Evolutionary conservation across 495 filamentous ascomycete genomes (phyloP).

Genomic region (Massariosphaeria phaeospora): DNA sequence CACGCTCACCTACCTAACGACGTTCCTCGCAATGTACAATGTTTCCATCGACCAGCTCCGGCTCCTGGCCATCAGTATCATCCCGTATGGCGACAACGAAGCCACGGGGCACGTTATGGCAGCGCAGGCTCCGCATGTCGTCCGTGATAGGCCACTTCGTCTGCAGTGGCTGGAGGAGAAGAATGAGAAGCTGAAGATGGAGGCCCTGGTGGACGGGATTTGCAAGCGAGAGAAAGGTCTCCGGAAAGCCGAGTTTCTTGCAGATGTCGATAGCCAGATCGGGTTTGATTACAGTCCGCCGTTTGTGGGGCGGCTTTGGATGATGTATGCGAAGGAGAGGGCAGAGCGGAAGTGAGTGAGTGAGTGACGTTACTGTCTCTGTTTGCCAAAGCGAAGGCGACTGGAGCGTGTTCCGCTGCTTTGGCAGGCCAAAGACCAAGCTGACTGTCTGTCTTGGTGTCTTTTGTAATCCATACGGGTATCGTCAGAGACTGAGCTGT

Average conservation of each 20-base stretch:
- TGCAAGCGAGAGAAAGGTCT: conserved; percentile 4
- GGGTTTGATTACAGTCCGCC: conserved; percentile 3
- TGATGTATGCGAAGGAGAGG: conserved; percentile 3
- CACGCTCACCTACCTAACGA: background rate
- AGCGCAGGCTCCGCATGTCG: background rate
- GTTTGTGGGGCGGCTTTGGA: conserved; percentile 3
- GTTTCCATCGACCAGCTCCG: conserved; percentile 8
- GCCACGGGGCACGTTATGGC: conserved; percentile 2
- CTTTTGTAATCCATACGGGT: no score
- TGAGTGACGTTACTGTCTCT: no score
- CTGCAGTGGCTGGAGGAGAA: conserved; percentile 3
- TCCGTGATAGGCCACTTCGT: background rate
- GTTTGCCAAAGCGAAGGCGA: no score
- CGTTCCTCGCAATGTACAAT: conserved; percentile 2
- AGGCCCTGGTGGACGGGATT: conserved; percentile 2
- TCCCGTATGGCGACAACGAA: conserved; percentile 11
- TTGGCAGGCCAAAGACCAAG: no score
- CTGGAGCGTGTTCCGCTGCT: no score
- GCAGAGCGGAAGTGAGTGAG: no score
- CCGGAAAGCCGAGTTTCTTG: background rate
- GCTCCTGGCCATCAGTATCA: conserved; percentile 13
- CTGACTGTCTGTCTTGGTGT: no score
- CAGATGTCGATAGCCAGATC: conserved; percentile 1
- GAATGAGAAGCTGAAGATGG: background rate
- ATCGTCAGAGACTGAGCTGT: no score